Base-by-base conservation (phyloP, 2,329 filamentous ascomycete species). In the Colletotrichum aenigma region DNA sequence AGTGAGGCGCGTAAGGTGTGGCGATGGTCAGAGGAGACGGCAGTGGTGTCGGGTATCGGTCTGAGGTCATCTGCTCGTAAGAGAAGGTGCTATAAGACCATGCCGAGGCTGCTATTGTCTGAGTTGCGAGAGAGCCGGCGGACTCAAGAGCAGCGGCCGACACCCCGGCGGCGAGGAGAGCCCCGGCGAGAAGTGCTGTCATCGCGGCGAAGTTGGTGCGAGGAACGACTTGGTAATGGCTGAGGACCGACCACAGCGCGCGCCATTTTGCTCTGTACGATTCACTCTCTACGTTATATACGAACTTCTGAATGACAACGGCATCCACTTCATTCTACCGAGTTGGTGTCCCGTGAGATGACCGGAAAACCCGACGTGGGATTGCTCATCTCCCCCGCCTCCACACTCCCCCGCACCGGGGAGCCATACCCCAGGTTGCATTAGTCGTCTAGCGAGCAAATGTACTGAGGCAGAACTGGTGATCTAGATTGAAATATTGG, bases 21-120 rank as follows among this genome's bases (percentile, higher is more conserved):
- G 7, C 48, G n/a, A 66, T 58, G 26, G 18, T 71, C 43, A 71
- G 18, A n/a, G 70, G 70, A 16, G 61, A 52, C 30, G 70, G 70
- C 24, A 67, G n/a, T 30, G 61, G 61, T n/a, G 34, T 71, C 6
- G 61, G 61, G 1, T 60, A 66, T 21, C 38, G 48, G 34, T 66
- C 52, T 1, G 32, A 58, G 12, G 70, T 67, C 32, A 71, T 34
- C 32, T 71, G 70, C 3, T 71, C 70, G 3, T 66, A 71, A 7
- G 70, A 24, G 36, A 71, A 71, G 4, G 52, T 71, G 61, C 61
- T 71, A 15, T 67, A 71, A 21, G 70, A 66, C 32, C 70, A 71
- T 9, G 34, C 26, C 7, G 61, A 15, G 7, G n/a, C 70, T 15
- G 26, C 32, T 10, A 43, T 48, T 34, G 24, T n/a, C 16, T 36